Evolutionary conservation across 345 rosid species (phyloP).

Genomic region (Gossypium arboreum): DNA sequence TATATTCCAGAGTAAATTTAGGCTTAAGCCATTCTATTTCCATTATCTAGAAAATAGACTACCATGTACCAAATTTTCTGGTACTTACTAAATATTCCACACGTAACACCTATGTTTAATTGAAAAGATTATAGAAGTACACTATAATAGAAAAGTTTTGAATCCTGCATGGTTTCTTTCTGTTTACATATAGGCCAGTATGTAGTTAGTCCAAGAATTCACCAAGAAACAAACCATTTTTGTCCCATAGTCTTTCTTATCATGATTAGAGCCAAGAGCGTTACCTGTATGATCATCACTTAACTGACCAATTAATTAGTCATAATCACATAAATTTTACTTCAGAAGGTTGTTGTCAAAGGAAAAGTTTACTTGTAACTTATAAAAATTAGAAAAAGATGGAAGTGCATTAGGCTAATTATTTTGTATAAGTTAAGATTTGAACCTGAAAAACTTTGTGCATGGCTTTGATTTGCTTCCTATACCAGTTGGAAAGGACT

Average conservation of each 20-base stretch:
- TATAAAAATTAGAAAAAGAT: conserved; percentile 34
- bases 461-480: conserved; percentile 97
- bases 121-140: conserved; percentile 18
- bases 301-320: conserved; percentile 57
- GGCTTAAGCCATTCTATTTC: neutral
- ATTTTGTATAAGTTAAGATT: conserved; percentile 64
- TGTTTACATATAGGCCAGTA: conserved; percentile 38
- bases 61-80: conserved; percentile 8
- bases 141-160: conserved; percentile 28
- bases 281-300: conserved; percentile 63
- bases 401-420: conserved; percentile 38
- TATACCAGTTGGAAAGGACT: conserved; percentile 75
- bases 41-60: neutral
- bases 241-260: conserved; percentile 47
- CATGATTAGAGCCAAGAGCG: conserved; percentile 40
- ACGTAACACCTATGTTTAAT: conserved; percentile 16
- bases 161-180: conserved; percentile 40
- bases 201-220: conserved; percentile 41
- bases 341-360: conserved; percentile 21
- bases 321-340: conserved; percentile 39
- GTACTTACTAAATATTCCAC: conserved; percentile 18
- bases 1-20: neutral
- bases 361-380: conserved; percentile 25
- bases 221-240: conserved; percentile 41
- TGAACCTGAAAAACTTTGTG: conserved; percentile 98